Conservation (phyloP, 768 basidiomycete genomes). For the Collybia sp. region DNA sequence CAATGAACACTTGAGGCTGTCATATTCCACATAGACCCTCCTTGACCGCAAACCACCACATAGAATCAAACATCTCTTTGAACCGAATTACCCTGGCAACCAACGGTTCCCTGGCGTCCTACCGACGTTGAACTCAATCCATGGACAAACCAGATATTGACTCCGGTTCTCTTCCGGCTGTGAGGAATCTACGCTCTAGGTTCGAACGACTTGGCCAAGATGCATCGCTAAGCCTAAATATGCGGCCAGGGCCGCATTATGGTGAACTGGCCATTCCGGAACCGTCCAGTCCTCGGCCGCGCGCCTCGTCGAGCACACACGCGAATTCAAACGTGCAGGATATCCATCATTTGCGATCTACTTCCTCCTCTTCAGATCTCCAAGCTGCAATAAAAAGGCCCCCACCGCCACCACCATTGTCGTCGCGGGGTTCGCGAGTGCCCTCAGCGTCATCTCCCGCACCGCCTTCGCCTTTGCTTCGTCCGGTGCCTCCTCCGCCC, state of each 20-base stretch:
- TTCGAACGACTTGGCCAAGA: slow-evolving; percentile 65
- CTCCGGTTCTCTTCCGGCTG: slow-evolving; percentile 52
- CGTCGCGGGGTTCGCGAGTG: slow-evolving; percentile 25
- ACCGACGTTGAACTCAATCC: background rate
- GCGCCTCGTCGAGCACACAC: slow-evolving; percentile 29
- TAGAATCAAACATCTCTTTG: no score
- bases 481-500: slow-evolving; percentile 41
- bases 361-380: slow-evolving; percentile 53
- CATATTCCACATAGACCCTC: no score
- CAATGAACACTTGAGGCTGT: no score
- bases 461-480: slow-evolving; percentile 45
- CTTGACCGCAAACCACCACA: no score
- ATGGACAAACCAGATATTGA: slow-evolving; percentile 34
- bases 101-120: no score
- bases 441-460: slow-evolving; percentile 30
- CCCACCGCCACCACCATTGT: slow-evolving; percentile 60
- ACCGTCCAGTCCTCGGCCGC: slow-evolving; percentile 30
- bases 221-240: slow-evolving; percentile 5
- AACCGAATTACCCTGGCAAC: no score
- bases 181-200: slow-evolving; percentile 63
- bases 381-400: slow-evolving; percentile 39
- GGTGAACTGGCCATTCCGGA: slow-evolving; percentile 5
- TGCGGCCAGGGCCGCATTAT: slow-evolving; percentile 11
- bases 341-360: slow-evolving; percentile 33
- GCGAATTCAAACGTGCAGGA: slow-evolving; percentile 17